Base-by-base conservation (phyloP, 805 yeast species). In the Monosporozyma yasuniensis region DNA sequence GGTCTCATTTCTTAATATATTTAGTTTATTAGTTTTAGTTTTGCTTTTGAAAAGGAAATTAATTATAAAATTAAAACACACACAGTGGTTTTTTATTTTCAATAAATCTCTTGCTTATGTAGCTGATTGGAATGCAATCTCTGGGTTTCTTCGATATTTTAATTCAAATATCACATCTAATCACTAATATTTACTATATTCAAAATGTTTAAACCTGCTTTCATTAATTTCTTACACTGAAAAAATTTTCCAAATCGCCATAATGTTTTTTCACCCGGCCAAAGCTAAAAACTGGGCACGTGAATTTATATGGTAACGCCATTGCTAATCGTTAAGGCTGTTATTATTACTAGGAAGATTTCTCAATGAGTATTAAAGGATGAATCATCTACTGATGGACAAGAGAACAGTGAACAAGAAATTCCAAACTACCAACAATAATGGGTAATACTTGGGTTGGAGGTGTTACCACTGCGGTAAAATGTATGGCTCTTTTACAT, bases 401-500 rank as follows among this genome's bases (percentile, higher is more conserved):
- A 27, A 28, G 11, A 14, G 12, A n/a, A n/a, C 32, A 7, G 32
- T 28, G 11, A 28, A 28, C 12, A 28, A 28, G 9, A n/a, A 32
- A 32, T 14, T 32, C 16, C 12, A 35, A 35, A 9, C 10, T n/a
- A 8, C 39, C 4, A 18, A 9, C 10, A 39, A 22, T 11, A 11
- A 39, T 39, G 42, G 16, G 42, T 6, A 39, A 22, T 12, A n/a
- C 42, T 14, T 39, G 42, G 19, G 14, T 44, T 6, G 30, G 23
- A 3, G 19, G 44, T n/a, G 21, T 34, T 4, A 32, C 45, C 10
- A 47, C 50, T 1, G 9, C 47, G 7, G n/a, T 52, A 25, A 49
- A 49, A 42, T 52, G 50, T 23, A 45, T 84, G 3, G 83, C 88
- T 53, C 71, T 76, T 1, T 61, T 76, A 12, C 97, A 90, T 65